Percentiles rank a stretch among this genome's conserved stretches.
Evolutionary conservation across 1,284 basidiomycete genomes (phyloP).

Genomic region (Filobasidium uniguttulatum): DNA sequence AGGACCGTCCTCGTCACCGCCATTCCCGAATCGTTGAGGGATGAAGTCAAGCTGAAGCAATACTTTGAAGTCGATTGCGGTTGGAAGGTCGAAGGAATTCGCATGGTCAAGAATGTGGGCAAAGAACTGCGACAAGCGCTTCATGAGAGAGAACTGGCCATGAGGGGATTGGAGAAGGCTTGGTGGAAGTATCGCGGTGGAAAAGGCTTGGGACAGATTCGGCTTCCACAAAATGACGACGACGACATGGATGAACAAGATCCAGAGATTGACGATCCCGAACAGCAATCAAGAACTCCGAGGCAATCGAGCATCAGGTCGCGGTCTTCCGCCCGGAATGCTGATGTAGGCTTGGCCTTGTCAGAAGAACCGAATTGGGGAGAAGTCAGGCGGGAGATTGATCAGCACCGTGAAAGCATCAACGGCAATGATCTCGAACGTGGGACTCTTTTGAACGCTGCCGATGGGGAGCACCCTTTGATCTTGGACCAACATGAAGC

Average conservation of each 20-base stretch:
- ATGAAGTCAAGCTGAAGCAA: constrained; percentile 71
- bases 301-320: neutral
- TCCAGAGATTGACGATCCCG: neutral
- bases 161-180: constrained; percentile 62
- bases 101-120: constrained; percentile 64
- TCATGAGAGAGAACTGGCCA: constrained; percentile 59
- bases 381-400: constrained; percentile 7
- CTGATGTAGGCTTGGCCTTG: neutral
- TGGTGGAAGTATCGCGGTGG: constrained; percentile 55
- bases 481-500: neutral
- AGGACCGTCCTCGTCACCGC: constrained; percentile 80
- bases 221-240: neutral
- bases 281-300: neutral
- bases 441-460: too few relatives aligned
- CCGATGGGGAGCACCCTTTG: neutral
- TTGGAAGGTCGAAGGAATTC: constrained; percentile 48
- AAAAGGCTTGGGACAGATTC: constrained; percentile 7
- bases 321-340: neutral
- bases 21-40: constrained; percentile 66
- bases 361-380: constrained; percentile 11
- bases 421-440: neutral
- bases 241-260: neutral
- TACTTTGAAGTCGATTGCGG: constrained; percentile 65
- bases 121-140: constrained; percentile 57
- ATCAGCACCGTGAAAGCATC: neutral